These are phyloP conservation scores for Paramecium primaurelia DNA, from an alignment of 73 alveolate genomes.

Conservation along the genomic window DNA sequence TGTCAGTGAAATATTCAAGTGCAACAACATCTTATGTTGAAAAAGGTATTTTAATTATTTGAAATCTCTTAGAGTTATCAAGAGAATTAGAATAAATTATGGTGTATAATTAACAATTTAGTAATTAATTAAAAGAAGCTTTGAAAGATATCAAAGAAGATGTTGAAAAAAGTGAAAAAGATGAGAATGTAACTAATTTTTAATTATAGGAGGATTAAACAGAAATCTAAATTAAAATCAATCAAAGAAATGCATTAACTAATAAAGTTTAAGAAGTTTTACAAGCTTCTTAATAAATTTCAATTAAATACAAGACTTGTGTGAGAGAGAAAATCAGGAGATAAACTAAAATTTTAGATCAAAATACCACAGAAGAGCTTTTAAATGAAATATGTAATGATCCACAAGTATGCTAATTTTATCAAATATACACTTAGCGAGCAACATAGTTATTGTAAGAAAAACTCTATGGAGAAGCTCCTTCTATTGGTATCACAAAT, in stretches of 20 bases:
- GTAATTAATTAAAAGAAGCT: background rate
- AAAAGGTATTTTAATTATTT: background rate
- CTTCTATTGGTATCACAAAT: background rate
- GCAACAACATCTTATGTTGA: background rate
- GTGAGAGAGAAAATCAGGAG: slow-evolving; percentile 21
- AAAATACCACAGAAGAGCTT: background rate
- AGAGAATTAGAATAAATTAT: slow-evolving; percentile 34
- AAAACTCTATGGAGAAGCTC: slow-evolving; percentile 26
- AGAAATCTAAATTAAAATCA: slow-evolving; percentile 24
- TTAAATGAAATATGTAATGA: slow-evolving; percentile 44
- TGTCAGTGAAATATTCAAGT: background rate
- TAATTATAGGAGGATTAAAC: background rate
- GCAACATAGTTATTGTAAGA: slow-evolving; percentile 9
- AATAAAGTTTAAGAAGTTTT: slow-evolving; percentile 26
- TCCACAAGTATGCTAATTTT: background rate
- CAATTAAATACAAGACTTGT: background rate
- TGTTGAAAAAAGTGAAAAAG: background rate
- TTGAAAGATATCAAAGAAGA: background rate
- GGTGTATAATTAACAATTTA: background rate
- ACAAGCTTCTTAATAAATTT: background rate
- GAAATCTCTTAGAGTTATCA: background rate
- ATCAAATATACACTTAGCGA: background rate
- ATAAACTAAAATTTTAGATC: slow-evolving; percentile 6
- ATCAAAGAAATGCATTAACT: background rate
- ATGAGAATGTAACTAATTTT: background rate